Evolutionary conservation across 495 filamentous ascomycete genomes (phyloP).

Genomic region (Xanthoparmelia taractica): DNA sequence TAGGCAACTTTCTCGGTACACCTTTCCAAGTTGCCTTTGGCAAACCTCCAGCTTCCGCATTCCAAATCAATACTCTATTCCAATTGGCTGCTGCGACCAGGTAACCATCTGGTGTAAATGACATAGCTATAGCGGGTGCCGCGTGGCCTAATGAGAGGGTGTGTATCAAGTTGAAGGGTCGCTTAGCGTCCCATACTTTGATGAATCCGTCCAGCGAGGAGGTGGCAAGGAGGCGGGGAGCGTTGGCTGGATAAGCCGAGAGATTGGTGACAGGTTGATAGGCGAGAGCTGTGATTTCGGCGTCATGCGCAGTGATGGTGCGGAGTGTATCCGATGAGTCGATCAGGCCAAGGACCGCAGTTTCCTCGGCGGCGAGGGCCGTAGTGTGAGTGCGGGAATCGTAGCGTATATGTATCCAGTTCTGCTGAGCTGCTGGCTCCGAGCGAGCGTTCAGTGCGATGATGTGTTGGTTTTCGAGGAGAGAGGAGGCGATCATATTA

Average conservation of each 20-base stretch:
- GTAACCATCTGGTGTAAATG: conserved; percentile 66
- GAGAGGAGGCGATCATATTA: conserved; percentile 36
- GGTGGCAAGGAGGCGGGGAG: conserved; percentile 37
- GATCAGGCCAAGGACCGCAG: conserved; percentile 16
- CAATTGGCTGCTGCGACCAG: conserved; percentile 61
- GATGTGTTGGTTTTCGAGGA: conserved; percentile 19
- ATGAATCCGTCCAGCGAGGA: conserved; percentile 54
- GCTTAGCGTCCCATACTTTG: conserved; percentile 58
- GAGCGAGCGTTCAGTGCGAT: conserved; percentile 5
- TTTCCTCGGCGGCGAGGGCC: conserved; percentile 25
- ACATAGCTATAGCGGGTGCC: conserved; percentile 50
- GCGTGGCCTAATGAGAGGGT: conserved; percentile 39
- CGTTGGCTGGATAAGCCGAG: conserved; percentile 25
- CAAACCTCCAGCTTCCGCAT: conserved; percentile 56
- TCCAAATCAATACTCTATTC: conserved; percentile 63
- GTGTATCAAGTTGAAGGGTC: conserved; percentile 50
- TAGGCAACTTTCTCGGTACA: conserved; percentile 19
- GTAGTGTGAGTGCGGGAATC: conserved; percentile 20
- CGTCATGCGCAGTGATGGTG: conserved; percentile 36
- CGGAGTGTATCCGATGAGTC: conserved; percentile 12
- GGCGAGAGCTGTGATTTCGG: conserved; percentile 39
- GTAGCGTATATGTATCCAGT: conserved; percentile 23
- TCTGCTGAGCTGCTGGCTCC: conserved; percentile 10
- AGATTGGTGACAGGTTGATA: conserved; percentile 26
- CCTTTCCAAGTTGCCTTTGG: conserved; percentile 57